Base-by-base conservation (phyloP, 768 basidiomycete species). In the Tubosaeta sp. region DNA sequence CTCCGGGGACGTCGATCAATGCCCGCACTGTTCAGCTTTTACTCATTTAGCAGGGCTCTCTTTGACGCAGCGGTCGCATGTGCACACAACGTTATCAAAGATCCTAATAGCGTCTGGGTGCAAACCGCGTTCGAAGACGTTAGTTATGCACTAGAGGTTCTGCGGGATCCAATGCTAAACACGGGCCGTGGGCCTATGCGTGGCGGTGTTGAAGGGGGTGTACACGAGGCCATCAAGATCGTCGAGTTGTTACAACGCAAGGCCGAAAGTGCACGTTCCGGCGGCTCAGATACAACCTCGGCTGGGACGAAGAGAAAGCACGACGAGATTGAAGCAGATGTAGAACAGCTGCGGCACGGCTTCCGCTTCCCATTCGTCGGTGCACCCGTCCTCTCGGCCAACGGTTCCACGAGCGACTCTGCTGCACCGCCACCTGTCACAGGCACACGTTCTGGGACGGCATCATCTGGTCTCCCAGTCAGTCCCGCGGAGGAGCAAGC, bases 51-150 rank as follows among this genome's bases (percentile, higher is more conserved):
- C 14, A 76, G 83, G 53, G 71, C 80, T 13, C 65, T 90, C 18
- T 81, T 86, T 58, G 84, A 87, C 55, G 82, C 89, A 0, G 76
- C 80, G 5, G 76, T 86, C 18, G 72, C 81, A 13, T 84, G 82
- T 55, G 83, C 83, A 8, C 79, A 84, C 60, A 77, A 81, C 8
- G 79, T 78, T 48, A 73, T 87, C 46, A 74, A 75, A 59, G 75
- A 80, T 48, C 79, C 81, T 0, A 61, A 54, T 21, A 71, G 71
- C 25, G 68, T 81, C 31, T 76, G 76, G 58, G 76, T 78, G 0
- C 61, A 64, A 8, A 73, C 73, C 8, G 81, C 81, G 41, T 60
- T 76, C 48, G 75, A 77, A 46, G 76, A 76, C 52, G 62, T 79
- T 22, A 58, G 59, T n/a, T 61, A 64, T 25, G 78, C 76, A 6